These are phyloP conservation scores for Annona squamosa DNA, from an alignment of 164 flowering plant genomes.

Conservation along the genomic window DNA sequence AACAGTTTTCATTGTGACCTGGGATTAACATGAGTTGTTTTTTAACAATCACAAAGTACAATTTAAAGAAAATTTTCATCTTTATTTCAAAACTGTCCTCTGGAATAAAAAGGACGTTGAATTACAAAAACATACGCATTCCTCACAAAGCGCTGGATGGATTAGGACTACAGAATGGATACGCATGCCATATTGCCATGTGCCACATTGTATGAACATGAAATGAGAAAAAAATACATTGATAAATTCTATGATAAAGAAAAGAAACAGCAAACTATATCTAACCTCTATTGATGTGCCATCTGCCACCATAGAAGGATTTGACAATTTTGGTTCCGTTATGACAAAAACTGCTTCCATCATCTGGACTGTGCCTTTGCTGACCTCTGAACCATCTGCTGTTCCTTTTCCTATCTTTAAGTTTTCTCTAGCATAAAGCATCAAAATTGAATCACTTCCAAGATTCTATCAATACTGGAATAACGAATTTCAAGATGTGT, in stretches of 20 bases:
- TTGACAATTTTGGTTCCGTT: slow-evolving; percentile 36
- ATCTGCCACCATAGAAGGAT: slow-evolving; percentile 25
- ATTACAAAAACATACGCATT: not conserved
- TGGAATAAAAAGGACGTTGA: not conserved
- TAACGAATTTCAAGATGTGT: not conserved
- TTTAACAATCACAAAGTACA: not conserved
- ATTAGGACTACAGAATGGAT: not conserved
- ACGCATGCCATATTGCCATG: not conserved
- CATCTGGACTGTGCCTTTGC: slow-evolving; percentile 23
- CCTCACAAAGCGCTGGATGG: not conserved
- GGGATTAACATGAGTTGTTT: not conserved
- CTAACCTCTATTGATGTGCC: slow-evolving; percentile 53
- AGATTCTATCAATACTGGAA: not conserved
- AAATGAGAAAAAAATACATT: not conserved
- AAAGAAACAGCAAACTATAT: slow-evolving; percentile 3
- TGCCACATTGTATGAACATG: not conserved
- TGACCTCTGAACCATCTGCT: slow-evolving; percentile 27
- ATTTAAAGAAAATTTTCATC: too few relatives aligned
- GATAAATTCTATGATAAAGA: not conserved
- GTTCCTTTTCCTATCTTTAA: slow-evolving; percentile 63
- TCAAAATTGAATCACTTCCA: not conserved
- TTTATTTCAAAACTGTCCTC: not conserved
- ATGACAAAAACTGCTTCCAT: slow-evolving; percentile 66
- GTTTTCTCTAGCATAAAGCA: slow-evolving; percentile 30
- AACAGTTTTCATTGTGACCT: not conserved